Evolutionary conservation across 2,329 filamentous ascomycete species (phyloP).

Genomic region (Westerdykella aurantiaca): DNA sequence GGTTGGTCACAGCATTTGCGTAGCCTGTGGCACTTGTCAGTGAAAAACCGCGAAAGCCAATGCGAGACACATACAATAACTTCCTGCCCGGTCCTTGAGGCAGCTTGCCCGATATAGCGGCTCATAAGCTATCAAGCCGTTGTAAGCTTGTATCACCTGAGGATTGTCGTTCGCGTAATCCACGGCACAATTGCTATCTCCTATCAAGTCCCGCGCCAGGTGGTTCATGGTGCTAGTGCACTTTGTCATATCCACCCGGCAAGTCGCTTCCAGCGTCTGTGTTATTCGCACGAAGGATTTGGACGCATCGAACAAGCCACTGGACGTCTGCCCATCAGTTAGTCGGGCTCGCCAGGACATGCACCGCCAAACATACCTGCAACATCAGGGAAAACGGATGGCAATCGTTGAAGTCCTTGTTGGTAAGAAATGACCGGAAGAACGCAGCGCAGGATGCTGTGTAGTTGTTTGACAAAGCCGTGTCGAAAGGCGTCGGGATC

Average conservation of each 20-base stretch:
- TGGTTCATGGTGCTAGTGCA: constrained; percentile 62
- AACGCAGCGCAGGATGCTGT: constrained; percentile 58
- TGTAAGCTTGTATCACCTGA: constrained; percentile 66
- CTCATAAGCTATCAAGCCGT: constrained; percentile 70
- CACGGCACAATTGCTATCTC: constrained; percentile 58
- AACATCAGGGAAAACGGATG: constrained; percentile 80
- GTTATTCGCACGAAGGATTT: constrained; percentile 68
- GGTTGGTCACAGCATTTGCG: constrained; percentile 77
- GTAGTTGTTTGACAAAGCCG: constrained; percentile 48
- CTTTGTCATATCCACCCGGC: constrained; percentile 57
- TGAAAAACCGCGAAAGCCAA: neutral
- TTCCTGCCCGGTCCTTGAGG: constrained; percentile 59
- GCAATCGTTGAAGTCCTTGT: constrained; percentile 65
- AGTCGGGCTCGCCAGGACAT: constrained; percentile 3
- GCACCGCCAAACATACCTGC: constrained; percentile 49
- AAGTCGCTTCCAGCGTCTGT: constrained; percentile 72
- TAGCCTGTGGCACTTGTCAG: constrained; percentile 46
- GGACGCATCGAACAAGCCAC: constrained; percentile 73
- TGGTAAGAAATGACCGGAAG: constrained; percentile 60
- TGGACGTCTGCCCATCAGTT: constrained; percentile 59
- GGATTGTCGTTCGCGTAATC: constrained; percentile 66
- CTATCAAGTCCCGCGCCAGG: constrained; percentile 61
- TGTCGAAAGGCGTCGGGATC: constrained; percentile 44
- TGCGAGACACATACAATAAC: constrained; percentile 56
- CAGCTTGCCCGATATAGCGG: constrained; percentile 77